A percentile compares a stretch with the other conserved stretches of the same genome.
Evolutionary conservation across 192 early-diverging fungal genomes (phyloP).

Genomic region (Entophlyctis helioformis): DNA sequence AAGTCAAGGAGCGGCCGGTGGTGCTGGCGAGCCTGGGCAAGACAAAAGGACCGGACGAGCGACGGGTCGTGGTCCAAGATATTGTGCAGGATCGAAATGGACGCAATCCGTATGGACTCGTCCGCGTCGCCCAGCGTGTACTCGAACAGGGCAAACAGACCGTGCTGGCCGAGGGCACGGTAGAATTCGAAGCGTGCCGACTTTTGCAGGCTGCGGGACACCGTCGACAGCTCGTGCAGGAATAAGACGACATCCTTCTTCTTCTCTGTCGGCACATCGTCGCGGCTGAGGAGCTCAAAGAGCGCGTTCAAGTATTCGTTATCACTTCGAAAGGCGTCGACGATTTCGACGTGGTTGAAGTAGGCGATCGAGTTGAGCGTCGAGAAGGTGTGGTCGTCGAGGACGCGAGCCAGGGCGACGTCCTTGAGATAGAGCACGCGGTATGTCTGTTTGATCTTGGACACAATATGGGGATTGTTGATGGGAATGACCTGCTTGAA

Average conservation of each 20-base stretch:
- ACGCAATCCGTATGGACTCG: conserved; percentile 43
- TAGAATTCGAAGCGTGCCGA: conserved; percentile 7
- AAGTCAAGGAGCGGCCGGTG: conserved; percentile 51
- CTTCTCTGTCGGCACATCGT: conserved; percentile 28
- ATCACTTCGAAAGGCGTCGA: conserved; percentile 60
- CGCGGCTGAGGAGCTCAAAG: conserved; percentile 45
- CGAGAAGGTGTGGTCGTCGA: conserved; percentile 69
- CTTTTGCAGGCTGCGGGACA: conserved; percentile 60
- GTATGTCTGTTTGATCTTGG: conserved; percentile 80
- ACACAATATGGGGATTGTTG: conserved; percentile 46
- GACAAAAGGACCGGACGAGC: conserved; percentile 55
- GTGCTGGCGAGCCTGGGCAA: conserved; percentile 39
- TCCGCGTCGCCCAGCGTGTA: conserved; percentile 48
- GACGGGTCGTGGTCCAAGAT: conserved; percentile 72
- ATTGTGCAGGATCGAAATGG: conserved; percentile 55
- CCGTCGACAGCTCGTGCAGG: conserved; percentile 63
- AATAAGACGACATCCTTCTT: conserved; percentile 70
- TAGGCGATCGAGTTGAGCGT: conserved; percentile 64
- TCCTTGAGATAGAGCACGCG: conserved; percentile 82
- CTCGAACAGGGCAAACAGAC: conserved; percentile 69
- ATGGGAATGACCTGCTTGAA: conserved; percentile 65
- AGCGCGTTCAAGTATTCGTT: conserved; percentile 54
- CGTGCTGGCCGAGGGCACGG: conserved; percentile 61
- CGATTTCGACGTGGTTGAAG: conserved; percentile 77
- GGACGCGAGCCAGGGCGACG: conserved; percentile 57